These are phyloP conservation scores for Verticillium klebahnii DNA, from an alignment of 2,329 filamentous ascomycete species.

Conservation along the genomic window DNA sequence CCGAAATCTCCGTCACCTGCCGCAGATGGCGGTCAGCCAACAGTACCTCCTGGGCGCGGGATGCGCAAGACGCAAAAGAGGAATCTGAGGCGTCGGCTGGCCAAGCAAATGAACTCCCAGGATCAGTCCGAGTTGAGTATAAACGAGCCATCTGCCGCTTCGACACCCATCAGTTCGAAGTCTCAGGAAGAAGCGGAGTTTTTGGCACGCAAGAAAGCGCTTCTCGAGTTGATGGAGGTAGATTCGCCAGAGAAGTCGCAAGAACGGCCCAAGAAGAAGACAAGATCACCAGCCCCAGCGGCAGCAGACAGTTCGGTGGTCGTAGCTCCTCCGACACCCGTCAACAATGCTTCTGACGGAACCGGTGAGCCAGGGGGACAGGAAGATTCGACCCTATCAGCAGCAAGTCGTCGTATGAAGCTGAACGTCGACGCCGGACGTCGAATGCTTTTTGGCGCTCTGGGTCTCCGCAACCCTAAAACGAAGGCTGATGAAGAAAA, in stretches of 20 bases:
- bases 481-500: constrained; percentile 63
- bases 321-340: not conserved
- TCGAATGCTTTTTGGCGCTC: constrained; percentile 66
- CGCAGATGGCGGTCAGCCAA: constrained; percentile 5
- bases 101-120: constrained; percentile 17
- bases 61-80: constrained; percentile 43
- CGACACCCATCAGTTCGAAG: not conserved
- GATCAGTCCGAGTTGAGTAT: not conserved
- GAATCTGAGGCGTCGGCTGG: constrained; percentile 43
- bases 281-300: not conserved
- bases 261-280: constrained; percentile 1
- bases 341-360: not conserved
- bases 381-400: constrained; percentile 7
- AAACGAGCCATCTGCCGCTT: not conserved
- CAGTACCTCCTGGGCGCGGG: constrained; percentile 28
- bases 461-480: constrained; percentile 66
- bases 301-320: not conserved
- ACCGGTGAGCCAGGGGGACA: not conserved
- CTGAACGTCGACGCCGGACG: constrained; percentile 55
- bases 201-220: constrained; percentile 33
- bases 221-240: constrained; percentile 21
- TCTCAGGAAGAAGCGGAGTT: constrained; percentile 21
- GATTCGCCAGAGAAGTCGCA: not conserved
- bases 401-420: constrained; percentile 24
- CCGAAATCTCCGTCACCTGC: not conserved